Evolutionary conservation across 192 early-diverging fungal species (phyloP), one percentile per base, ranked within the genome.

Genomic region (Radiomyces spectabilis): DNA sequence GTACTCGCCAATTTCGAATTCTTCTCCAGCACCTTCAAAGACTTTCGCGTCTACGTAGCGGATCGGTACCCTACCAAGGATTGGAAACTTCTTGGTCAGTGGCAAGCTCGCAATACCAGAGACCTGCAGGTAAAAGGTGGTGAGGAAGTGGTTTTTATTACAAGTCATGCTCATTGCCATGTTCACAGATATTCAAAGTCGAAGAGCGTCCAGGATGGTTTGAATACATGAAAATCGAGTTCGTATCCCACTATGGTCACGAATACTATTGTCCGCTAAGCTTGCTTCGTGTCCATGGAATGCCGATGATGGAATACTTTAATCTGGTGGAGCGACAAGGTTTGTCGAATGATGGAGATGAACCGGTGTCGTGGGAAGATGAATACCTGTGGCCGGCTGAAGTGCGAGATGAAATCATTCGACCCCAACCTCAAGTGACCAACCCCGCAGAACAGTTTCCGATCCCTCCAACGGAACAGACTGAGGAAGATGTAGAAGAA

Each of bases 201-300:
- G 50, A 67, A 18, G 76, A 87, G 39, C 86, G 86, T 5, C 65
- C 74, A 18, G 79, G 87, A 26, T 97, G 89, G 82, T 81, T 87
- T 5, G 82, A 86, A 12, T 99, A 91, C 53, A 66, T 99, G 18
- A 80, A 85, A 37, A 79, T 97, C 38, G 92, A 95, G 53, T 94
- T 99, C 58, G 12, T 87, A 12, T 81, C 79, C 13, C 87, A 95
- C 53, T 93, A 97, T 65, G 91, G 97, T 25, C 66, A 69, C 18
- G 92, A 99, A 67, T 91, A 85, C 59, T 97, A 94, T 54, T 99
- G 97, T 59, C 97, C 97, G 8, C 44, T 99, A 6, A 93, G 80
- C 26, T 68, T 91, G 34, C 58, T 99, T 26, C 74, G 85, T 38
- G 95, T 93, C 0, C 88, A 89, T 68, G 97, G 97, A 0, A 85